Evolutionary conservation across 2,329 filamentous ascomycete species (phyloP), one percentile per base, ranked within the genome.

Genomic region (Podosphaera aphanis): DNA sequence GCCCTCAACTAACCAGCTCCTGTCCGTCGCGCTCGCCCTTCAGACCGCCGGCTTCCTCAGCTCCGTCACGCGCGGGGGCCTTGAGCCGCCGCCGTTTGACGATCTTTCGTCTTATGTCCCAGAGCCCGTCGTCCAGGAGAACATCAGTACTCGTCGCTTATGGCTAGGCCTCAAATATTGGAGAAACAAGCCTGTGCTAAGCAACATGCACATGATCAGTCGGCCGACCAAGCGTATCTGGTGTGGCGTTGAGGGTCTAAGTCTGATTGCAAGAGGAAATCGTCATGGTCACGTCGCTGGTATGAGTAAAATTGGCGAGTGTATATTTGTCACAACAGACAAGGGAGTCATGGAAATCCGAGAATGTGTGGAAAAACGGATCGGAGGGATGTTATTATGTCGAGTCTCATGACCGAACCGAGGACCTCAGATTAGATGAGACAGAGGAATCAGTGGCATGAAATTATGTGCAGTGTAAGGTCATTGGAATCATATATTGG

Each of bases 161-260:
- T 83, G 79, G 79, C 62, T 83, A 15, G 78, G 77, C 1, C 57
- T 83, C 57, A 83, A 83, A 61, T 83, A 83, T 63, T 80, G 73
- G 69, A 73, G 80, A 49, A 79, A 76, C 54, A 67, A 75, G 57
- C 75, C 78, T 0, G 78, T 83, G 40, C 61, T 83, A 51, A 70
- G 67, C 51, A 69, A 74, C 55, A 70, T 81, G 64, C 63, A 62
- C 46, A 62, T 81, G 62, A 61, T 81, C 19, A 77, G 71, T 56
- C 82, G 79, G 61, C 79, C 79, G 15, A 82, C 70, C 49, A 69
- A 75, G 59, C 63, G 75, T 57, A 71, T 83, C 57, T 74, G 68
- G 63, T 63, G 82, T 59, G 70, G 72, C 52, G 65, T 69, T 25
- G 60, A 67, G 43, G 71, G 71, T 4, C 54, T 83, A 52, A 65